Conservation (phyloP, 2,329 filamentous ascomycete genomes). For the Aspergillus quadrilineatus region DNA sequence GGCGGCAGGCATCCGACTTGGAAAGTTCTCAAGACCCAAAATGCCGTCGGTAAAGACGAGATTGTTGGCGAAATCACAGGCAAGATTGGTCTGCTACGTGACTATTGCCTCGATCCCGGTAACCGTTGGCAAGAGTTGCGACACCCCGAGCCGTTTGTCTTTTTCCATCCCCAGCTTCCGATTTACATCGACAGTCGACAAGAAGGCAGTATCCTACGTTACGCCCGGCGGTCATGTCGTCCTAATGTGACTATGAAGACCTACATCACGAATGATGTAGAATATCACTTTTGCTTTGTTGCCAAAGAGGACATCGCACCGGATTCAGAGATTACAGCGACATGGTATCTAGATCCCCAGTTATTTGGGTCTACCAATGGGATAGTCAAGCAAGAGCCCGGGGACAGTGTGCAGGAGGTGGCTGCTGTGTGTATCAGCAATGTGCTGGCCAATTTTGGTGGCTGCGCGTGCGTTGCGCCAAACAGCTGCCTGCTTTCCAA, state of each 20-base stretch:
- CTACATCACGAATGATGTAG: conserved; percentile 71
- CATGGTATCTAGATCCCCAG: conserved; percentile 49
- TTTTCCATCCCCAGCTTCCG: conserved; percentile 83
- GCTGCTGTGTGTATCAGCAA: conserved; percentile 49
- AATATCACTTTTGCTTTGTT: conserved; percentile 92
- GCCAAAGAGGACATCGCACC: conserved; percentile 72
- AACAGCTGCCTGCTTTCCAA: conserved; percentile 42
- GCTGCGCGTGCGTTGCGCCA: conserved; percentile 46
- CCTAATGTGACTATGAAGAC: conserved; percentile 89
- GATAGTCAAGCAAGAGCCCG: conserved; percentile 42
- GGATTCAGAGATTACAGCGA: conserved; percentile 49
- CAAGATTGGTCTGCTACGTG: conserved; percentile 69
- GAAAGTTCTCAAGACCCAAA: conserved; percentile 58
- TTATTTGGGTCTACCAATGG: conserved; percentile 40
- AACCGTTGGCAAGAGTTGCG: conserved; percentile 67
- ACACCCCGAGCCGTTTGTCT: conserved; percentile 68
- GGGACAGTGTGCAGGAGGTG: conserved; percentile 41
- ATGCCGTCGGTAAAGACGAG: conserved; percentile 51
- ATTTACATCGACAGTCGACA: conserved; percentile 89
- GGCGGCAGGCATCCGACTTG: conserved; percentile 65
- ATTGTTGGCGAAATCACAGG: conserved; percentile 75
- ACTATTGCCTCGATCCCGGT: conserved; percentile 65
- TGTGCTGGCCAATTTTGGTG: conserved; percentile 50
- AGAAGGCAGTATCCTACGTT: conserved; percentile 82
- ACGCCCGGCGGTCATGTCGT: conserved; percentile 86